Percentiles rank a stretch among this genome's conserved stretches.
Conservation (phyloP, 1,139 yeast genomes). For the Trichomonascaceae sp. region DNA sequence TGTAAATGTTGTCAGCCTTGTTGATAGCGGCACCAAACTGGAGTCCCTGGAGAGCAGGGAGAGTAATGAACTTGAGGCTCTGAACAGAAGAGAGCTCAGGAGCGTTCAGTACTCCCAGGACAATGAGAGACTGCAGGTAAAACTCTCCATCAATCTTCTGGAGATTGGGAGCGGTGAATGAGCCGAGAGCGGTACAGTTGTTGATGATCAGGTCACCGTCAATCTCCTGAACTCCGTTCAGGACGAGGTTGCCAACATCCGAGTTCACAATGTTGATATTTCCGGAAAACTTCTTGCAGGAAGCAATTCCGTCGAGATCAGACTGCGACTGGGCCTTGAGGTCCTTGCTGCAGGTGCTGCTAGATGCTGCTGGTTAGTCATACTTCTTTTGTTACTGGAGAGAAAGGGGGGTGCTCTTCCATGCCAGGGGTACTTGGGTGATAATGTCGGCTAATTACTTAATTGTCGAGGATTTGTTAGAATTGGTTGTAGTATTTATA, state of each 20-base stretch:
- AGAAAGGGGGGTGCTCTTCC: too few species aligned
- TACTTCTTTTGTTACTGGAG: too few species aligned
- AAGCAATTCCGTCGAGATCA: slow-evolving; percentile 58
- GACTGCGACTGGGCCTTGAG: slow-evolving; percentile 45
- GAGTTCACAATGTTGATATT: slow-evolving; percentile 45
- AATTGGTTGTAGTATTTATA: too few species aligned
- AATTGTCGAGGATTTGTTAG: too few species aligned
- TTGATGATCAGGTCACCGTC: slow-evolving; percentile 59
- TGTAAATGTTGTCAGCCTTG: slow-evolving; percentile 55
- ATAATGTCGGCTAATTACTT: too few species aligned
- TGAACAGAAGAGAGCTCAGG: slow-evolving; percentile 77
- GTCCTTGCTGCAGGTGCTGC: slow-evolving; percentile 12
- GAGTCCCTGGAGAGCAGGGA: slow-evolving; percentile 64
- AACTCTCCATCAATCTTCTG: slow-evolving; percentile 62
- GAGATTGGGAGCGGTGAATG: slow-evolving; percentile 67
- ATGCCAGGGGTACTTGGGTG: too few species aligned
- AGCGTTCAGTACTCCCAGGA: slow-evolving; percentile 54
- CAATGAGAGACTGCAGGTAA: slow-evolving; percentile 48
- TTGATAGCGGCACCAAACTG: slow-evolving; percentile 67
- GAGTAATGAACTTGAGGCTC: slow-evolving; percentile 60
- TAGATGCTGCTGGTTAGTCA: not conserved
- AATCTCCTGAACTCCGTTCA: slow-evolving; percentile 44
- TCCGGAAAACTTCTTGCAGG: slow-evolving; percentile 75
- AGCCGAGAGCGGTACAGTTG: slow-evolving; percentile 50
- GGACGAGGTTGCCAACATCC: slow-evolving; percentile 39